A percentile compares a stretch with the other conserved stretches of the same genome.
These are phyloP conservation scores for Chamaecrista fasciculata DNA, from an alignment of 306 rosid genomes.

Conservation along the genomic window DNA sequence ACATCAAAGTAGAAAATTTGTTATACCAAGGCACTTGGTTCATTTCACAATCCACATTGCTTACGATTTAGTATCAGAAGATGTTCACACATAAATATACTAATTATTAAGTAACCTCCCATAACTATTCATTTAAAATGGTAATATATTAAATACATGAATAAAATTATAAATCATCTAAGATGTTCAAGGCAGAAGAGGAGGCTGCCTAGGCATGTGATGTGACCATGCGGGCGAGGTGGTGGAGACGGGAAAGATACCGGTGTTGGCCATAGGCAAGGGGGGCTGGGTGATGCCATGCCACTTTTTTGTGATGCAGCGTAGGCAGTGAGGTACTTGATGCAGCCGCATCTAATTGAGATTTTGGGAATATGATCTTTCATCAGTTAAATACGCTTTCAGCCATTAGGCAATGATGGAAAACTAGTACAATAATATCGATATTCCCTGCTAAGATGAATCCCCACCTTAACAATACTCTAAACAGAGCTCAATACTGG, in stretches of 20 bases:
- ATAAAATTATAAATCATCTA: neutral
- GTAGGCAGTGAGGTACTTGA: neutral
- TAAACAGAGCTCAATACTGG: too few species aligned
- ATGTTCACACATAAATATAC: neutral
- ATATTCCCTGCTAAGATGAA: too few species aligned
- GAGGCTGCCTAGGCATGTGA: neutral
- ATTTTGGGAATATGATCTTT: neutral
- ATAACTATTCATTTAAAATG: neutral
- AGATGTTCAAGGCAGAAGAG: neutral
- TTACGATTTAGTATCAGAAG: neutral
- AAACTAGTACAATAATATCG: too few species aligned
- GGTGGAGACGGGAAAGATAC: too few species aligned
- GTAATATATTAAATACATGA: neutral
- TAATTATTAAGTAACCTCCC: neutral
- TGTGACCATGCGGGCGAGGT: too few species aligned
- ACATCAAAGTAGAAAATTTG: neutral
- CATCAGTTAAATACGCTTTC: too few species aligned
- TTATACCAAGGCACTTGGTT: neutral
- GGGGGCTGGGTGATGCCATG: neutral
- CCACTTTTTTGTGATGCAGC: neutral
- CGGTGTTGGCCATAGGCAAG: neutral
- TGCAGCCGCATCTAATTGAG: neutral
- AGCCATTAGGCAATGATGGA: neutral
- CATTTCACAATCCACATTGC: neutral
- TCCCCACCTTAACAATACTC: too few species aligned